Base-by-base conservation (phyloP, 78 protist genomes). In the Dictyostelium intermedium region DNA sequence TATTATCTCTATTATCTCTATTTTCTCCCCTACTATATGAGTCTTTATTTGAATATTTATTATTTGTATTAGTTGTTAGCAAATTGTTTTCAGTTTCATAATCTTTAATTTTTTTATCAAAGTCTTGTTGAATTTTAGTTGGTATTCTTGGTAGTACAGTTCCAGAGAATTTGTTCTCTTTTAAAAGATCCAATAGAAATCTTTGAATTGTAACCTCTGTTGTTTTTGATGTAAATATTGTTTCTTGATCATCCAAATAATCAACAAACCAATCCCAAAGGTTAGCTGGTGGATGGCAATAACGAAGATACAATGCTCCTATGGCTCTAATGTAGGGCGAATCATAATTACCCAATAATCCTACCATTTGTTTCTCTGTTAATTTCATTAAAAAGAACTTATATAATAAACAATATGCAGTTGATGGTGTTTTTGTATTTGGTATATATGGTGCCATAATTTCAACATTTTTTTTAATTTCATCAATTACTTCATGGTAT, bases 391-490 rank as follows among this genome's bases (percentile, higher is more conserved):
- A 27, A 61, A 86, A 96, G 30, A 96, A 53, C 25, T 97, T 97
- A 93, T 83, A 93, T 35, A 97, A 89, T 37, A 97, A 82, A 82
- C 97, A 96, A 87, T 60, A 97, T 20, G 97, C 94, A 8, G 96
- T 83, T 20, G 98, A 93, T 20, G 97, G 96, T 6, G 70, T 56
- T 60, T 95, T 93, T 3, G 94, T 84, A 63, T 93, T 93, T 74
- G 96, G 96, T 45, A 96, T 91, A 41, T 91, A 93, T 61, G 98
- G 98, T 72, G 94, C 91, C 92, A 93, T 35, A 63, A 66, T 79
- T 10, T 80, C 91, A 13, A 93, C 96, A 18, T 87, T 56, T 7
- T 82, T 81, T 53, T 91, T 82, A 43, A 97, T 97, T 25, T 96
- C 97, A 35, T 93, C 95, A 9, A 97, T 14, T 9, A 93, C 87